phyloP scores from a whole-genome alignment of 2,329 filamentous ascomycete species.

The Metarhizium robertsii region DNA sequence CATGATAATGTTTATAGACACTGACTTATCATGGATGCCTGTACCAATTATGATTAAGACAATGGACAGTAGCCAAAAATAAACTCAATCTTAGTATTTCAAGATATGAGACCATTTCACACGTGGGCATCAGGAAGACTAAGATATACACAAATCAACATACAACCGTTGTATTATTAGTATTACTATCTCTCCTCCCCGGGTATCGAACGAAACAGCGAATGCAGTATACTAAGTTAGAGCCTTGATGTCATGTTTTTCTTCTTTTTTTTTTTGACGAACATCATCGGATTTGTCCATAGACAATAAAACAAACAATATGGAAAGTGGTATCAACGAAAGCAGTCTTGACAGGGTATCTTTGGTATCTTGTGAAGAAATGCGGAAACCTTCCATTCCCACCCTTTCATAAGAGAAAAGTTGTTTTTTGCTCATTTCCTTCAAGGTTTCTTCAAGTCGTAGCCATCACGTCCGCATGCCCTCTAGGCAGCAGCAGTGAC shows the following conservation, averaged over 20 bases:
- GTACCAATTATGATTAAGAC: no score
- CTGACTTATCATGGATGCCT: no score
- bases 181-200: constrained; percentile 30
- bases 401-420: constrained; percentile 29
- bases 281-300: constrained; percentile 8
- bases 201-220: constrained; percentile 31
- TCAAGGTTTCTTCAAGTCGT: constrained; percentile 14
- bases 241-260: constrained; percentile 3
- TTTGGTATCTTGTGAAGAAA: constrained; percentile 41
- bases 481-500: constrained; percentile 44
- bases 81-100: no score
- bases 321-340: constrained; percentile 33
- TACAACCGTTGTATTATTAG: constrained; percentile 33
- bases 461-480: constrained; percentile 15
- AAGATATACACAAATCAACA: constrained; percentile 15
- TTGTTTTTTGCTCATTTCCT: constrained; percentile 15
- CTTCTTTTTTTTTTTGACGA: constrained; percentile 12
- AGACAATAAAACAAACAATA: constrained; percentile 16
- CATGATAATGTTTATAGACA: no score
- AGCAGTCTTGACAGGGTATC: constrained; percentile 46
- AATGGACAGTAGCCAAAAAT: no score
- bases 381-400: constrained; percentile 42
- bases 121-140: background rate
- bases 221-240: constrained; percentile 16
- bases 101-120: background rate